phyloP scores from a whole-genome alignment of 805 yeast genomes.

The Starmerella bombi region DNA sequence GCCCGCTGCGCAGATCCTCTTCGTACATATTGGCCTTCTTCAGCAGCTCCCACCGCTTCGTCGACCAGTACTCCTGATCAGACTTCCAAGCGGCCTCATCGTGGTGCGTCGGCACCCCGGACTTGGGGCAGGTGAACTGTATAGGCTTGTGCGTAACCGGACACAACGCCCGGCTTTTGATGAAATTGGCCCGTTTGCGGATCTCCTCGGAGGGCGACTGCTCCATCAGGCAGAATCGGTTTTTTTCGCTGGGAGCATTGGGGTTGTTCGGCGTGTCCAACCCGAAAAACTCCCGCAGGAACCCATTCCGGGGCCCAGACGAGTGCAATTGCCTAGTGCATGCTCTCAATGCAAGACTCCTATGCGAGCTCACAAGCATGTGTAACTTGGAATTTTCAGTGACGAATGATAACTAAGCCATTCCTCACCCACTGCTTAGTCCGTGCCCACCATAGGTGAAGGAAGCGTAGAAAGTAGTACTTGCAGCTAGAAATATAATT shows the following conservation, averaged over 20 bases:
- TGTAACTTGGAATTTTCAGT: not conserved
- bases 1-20: conserved; percentile 86
- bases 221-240: conserved; percentile 81
- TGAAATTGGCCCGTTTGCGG: conserved; percentile 81
- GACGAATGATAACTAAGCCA: too few species aligned
- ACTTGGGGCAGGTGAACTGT: conserved; percentile 74
- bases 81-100: conserved; percentile 76
- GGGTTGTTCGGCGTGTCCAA: conserved; percentile 16
- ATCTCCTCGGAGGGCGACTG: conserved; percentile 78
- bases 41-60: conserved; percentile 56
- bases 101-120: conserved; percentile 96
- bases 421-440: too few species aligned
- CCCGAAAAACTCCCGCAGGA: conserved; percentile 20
- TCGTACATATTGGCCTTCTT: conserved; percentile 84
- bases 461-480: too few species aligned
- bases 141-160: conserved; percentile 78
- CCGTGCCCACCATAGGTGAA: not conserved
- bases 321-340: conserved; percentile 23
- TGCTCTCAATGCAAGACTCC: not conserved
- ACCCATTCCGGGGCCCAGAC: conserved; percentile 24
- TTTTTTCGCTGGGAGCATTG: conserved; percentile 46
- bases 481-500: too few species aligned
- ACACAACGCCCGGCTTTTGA: conserved; percentile 74
- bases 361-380: not conserved
- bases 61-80: conserved; percentile 58